A percentile compares a stretch with the other conserved stretches of the same genome.
Evolutionary conservation across 2,329 filamentous ascomycete genomes (phyloP).

Genomic region (Colletotrichum tamarilloi): DNA sequence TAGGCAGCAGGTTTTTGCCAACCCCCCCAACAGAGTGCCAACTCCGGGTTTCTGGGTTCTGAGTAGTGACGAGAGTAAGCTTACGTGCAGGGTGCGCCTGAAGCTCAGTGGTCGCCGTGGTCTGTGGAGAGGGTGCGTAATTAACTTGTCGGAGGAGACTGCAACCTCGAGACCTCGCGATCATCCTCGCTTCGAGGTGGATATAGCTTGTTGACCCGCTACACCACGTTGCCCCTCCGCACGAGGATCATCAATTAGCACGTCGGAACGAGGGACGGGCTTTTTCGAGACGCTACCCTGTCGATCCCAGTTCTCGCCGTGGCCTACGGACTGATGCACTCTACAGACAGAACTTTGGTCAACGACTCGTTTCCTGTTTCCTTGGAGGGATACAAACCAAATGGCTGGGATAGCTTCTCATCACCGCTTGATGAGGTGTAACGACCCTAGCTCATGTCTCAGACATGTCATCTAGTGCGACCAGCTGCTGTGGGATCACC

Average conservation of each 20-base stretch:
- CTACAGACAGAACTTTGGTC: background rate
- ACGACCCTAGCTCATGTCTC: conserved; percentile 17
- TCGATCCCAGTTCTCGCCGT: background rate
- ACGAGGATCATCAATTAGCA: conserved; percentile 25
- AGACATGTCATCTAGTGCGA: conserved; percentile 21
- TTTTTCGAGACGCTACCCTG: conserved; percentile 9
- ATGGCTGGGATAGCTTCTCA: conserved; percentile 2
- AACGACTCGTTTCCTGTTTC: background rate
- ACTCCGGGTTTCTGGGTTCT: conserved; percentile 25
- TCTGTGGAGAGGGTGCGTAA: conserved; percentile 11
- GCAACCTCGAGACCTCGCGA: conserved; percentile 26
- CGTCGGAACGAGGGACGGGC: conserved; percentile 7
- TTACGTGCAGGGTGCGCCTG: conserved; percentile 23
- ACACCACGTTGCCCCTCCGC: conserved; percentile 9
- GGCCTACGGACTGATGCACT: background rate
- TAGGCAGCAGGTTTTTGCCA: conserved; percentile 1
- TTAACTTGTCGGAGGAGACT: conserved; percentile 9
- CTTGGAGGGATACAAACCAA: conserved; percentile 7
- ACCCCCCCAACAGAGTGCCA: background rate
- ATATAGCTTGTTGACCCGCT: conserved; percentile 9
- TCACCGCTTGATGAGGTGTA: background rate
- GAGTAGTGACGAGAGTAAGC: conserved; percentile 19
- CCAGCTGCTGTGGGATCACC: conserved; percentile 28
- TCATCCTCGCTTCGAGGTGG: conserved; percentile 20
- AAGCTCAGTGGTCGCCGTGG: conserved; percentile 12